phyloP scores from a whole-genome alignment of 139 green algal genomes.

The Tetratostichococcus sp. region DNA sequence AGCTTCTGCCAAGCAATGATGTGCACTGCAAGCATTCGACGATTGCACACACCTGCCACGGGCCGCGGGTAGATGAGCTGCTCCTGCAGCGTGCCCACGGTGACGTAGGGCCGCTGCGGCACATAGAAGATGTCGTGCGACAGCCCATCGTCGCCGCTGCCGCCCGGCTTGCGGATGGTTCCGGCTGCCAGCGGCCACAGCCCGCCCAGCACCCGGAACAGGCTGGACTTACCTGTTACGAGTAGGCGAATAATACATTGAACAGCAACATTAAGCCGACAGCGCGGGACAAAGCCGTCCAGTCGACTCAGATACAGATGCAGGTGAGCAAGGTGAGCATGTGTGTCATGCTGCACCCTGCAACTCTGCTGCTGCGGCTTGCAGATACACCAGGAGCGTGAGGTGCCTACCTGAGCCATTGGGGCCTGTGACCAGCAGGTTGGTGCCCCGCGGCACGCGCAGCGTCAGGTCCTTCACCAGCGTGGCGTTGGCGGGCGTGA shows the following conservation, averaged over 20 bases:
- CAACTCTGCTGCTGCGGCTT: too few species aligned
- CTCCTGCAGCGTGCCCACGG: slow-evolving; percentile 59
- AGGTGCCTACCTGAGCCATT: slow-evolving; percentile 43
- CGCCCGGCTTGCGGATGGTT: slow-evolving; percentile 48
- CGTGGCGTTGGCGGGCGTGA: slow-evolving; percentile 53
- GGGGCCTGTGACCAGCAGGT: slow-evolving; percentile 74
- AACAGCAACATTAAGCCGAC: not conserved
- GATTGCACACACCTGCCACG: slow-evolving; percentile 4
- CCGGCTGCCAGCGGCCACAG: slow-evolving; percentile 59
- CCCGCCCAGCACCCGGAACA: slow-evolving; percentile 65
- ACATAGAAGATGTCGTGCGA: slow-evolving; percentile 68
- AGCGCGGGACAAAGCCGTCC: too few species aligned
- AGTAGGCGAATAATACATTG: not conserved
- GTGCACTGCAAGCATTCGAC: too few species aligned
- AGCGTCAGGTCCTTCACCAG: slow-evolving; percentile 55
- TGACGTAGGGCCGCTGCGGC: slow-evolving; percentile 63
- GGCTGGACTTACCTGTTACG: slow-evolving; percentile 41
- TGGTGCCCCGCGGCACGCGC: slow-evolving; percentile 54
- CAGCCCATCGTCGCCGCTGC: slow-evolving; percentile 32
- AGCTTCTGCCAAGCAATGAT: too few species aligned
- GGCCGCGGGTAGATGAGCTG: slow-evolving; percentile 64
- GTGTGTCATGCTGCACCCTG: not conserved
- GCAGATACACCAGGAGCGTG: too few species aligned
- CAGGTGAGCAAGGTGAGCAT: too few species aligned
- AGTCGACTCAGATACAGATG: too few species aligned